Conservation (phyloP, 1,284 basidiomycete genomes). For the Ceratobasidium sp. region DNA sequence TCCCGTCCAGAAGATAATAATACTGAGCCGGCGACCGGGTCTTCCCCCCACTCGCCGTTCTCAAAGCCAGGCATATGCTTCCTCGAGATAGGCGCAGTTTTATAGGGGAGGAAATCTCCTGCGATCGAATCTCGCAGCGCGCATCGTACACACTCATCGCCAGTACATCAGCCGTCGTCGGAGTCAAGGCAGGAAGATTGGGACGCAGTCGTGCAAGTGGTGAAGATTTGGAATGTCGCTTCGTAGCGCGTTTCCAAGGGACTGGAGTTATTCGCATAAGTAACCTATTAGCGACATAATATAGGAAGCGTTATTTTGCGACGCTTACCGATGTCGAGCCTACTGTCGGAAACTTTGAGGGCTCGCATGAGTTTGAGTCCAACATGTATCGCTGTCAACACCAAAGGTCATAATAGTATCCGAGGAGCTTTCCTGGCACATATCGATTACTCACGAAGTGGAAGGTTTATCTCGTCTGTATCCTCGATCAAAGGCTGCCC, state of each 20-base stretch:
- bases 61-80: constrained; percentile 16
- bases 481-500: constrained; percentile 16
- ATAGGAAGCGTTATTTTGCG: too few species aligned
- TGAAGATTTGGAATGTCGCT: constrained; percentile 1
- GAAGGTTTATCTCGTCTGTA: background rate
- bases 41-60: background rate
- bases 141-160: constrained; percentile 26
- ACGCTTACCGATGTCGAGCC: too few species aligned
- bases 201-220: background rate
- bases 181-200: constrained; percentile 17
- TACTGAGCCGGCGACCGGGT: constrained; percentile 1
- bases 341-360: too few species aligned
- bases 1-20: constrained; percentile 2
- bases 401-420: background rate
- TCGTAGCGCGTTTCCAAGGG: background rate
- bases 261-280: background rate
- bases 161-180: background rate
- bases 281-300: background rate
- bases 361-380: too few species aligned
- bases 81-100: background rate
- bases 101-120: background rate
- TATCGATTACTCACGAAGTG: constrained; percentile 1
- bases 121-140: constrained; percentile 26
- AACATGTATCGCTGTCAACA: background rate
- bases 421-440: background rate